Conservation (phyloP, 2,329 filamentous ascomycete species). For the Sclerotinia nivalis region DNA sequence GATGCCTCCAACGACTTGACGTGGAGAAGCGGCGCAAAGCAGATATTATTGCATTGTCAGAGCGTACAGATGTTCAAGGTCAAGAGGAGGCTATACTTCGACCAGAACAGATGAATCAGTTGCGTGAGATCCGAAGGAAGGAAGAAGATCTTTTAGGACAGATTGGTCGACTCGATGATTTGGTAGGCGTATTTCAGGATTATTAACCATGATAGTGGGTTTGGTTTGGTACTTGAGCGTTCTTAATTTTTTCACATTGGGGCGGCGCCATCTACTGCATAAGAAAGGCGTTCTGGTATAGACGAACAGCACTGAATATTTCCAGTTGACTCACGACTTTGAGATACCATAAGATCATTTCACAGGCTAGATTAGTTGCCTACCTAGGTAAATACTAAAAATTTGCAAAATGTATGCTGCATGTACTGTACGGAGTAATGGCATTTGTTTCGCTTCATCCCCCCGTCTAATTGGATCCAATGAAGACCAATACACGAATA, state of each 20-base stretch:
- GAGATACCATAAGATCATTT: slow-evolving; percentile 23
- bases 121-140: slow-evolving; percentile 60
- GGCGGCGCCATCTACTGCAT: slow-evolving; percentile 31
- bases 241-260: slow-evolving; percentile 24
- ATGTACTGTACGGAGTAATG: background rate
- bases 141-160: slow-evolving; percentile 76
- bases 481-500: background rate
- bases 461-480: background rate
- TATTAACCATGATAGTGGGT: slow-evolving; percentile 49
- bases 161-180: slow-evolving; percentile 77
- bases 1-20: slow-evolving; percentile 76
- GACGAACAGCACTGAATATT: slow-evolving; percentile 16
- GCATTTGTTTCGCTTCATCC: background rate
- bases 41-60: slow-evolving; percentile 75
- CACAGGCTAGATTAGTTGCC: slow-evolving; percentile 6
- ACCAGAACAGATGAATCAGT: slow-evolving; percentile 68
- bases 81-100: slow-evolving; percentile 75
- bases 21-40: slow-evolving; percentile 72
- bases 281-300: slow-evolving; percentile 27
- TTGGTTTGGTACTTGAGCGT: slow-evolving; percentile 25
- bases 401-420: slow-evolving; percentile 1
- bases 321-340: slow-evolving; percentile 12
- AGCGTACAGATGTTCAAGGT: slow-evolving; percentile 81
- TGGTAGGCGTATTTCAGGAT: slow-evolving; percentile 81
- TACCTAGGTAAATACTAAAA: background rate